Evolutionary conservation across 352 stramenopile species (phyloP).

Genomic region (Pythium rishiriense): DNA sequence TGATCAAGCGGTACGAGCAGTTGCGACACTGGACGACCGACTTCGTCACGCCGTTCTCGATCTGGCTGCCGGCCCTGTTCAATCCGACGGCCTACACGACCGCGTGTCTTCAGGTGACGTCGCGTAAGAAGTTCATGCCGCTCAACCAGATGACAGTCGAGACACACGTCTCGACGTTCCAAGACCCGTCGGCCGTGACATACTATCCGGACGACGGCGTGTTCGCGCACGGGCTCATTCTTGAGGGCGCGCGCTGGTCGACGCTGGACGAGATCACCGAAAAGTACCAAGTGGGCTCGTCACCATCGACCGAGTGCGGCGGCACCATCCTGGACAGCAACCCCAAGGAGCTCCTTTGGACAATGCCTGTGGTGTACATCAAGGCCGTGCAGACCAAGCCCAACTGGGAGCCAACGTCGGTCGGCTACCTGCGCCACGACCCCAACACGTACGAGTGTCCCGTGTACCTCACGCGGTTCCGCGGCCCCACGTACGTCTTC

Average conservation of each 20-base stretch:
- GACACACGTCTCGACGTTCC: constrained; percentile 95
- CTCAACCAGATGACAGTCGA: constrained; percentile 97
- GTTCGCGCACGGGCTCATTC: constrained; percentile 95
- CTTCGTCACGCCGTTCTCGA: constrained; percentile 91
- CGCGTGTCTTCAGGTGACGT: constrained; percentile 95
- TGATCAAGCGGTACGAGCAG: constrained; percentile 92
- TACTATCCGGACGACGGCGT: constrained; percentile 90
- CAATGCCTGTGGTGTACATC: constrained; percentile 94
- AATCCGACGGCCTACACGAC: constrained; percentile 96
- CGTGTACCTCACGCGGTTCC: constrained; percentile 97
- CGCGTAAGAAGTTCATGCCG: constrained; percentile 88
- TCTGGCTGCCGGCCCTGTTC: constrained; percentile 96
- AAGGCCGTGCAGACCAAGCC: constrained; percentile 94
- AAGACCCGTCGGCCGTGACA: constrained; percentile 76
- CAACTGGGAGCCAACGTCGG: constrained; percentile 93
- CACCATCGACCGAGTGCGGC: constrained; percentile 83
- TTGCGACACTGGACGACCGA: constrained; percentile 88
- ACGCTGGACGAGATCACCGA: constrained; percentile 89
- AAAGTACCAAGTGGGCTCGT: constrained; percentile 80
- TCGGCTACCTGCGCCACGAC: constrained; percentile 95
- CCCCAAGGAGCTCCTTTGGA: constrained; percentile 94
- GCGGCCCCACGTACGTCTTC: constrained; percentile 96
- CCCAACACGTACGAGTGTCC: constrained; percentile 94
- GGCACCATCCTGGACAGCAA: constrained; percentile 93
- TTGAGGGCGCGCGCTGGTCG: constrained; percentile 95